Evolutionary conservation across 495 filamentous ascomycete species (phyloP).

Genomic region (Hyaloscypha variabilis): DNA sequence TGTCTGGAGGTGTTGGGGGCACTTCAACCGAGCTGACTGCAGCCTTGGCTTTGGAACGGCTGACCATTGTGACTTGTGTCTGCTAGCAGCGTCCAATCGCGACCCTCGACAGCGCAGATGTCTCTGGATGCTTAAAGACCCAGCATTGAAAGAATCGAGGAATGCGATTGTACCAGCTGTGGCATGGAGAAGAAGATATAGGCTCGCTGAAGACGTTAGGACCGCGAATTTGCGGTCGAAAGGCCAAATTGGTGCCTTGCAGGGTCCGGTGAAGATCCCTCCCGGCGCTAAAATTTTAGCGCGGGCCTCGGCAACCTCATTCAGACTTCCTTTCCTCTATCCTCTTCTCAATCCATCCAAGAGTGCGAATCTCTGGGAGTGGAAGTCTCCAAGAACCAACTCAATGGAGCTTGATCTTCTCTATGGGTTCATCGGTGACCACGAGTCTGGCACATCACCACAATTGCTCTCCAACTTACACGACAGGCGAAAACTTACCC

Average conservation of each 20-base stretch:
- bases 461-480: slow-evolving; percentile 27
- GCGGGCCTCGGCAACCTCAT: neutral
- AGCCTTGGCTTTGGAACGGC: neutral
- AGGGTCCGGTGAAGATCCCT: neutral
- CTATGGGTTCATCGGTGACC: neutral
- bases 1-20: neutral
- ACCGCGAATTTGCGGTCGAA: neutral
- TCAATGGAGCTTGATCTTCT: slow-evolving; percentile 19
- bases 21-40: neutral
- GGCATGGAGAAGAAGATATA: neutral
- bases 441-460: neutral
- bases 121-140: neutral
- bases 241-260: neutral
- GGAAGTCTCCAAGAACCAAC: neutral
- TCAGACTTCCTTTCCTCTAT: neutral
- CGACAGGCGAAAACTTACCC: slow-evolving; percentile 10
- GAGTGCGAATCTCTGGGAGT: neutral
- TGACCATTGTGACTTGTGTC: neutral
- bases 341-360: neutral
- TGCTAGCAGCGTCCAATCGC: neutral
- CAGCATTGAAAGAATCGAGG: neutral
- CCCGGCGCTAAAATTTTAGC: neutral
- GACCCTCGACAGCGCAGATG: neutral
- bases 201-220: neutral
- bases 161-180: neutral